Evolutionary conservation across 306 rosid genomes (phyloP).

Genomic region (Oemleria cerasiformis): DNA sequence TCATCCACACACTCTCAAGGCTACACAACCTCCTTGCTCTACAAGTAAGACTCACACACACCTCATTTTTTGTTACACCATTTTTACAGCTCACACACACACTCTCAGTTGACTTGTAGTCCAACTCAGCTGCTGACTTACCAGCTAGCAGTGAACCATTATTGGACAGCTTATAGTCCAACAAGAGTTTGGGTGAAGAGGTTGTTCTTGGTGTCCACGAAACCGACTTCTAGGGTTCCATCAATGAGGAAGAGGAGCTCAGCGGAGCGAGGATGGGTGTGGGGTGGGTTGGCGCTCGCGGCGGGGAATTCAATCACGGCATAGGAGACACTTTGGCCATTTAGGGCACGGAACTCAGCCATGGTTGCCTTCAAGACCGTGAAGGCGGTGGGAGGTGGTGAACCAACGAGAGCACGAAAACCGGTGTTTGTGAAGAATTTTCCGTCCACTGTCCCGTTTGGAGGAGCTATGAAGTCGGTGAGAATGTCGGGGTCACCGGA

Average conservation of each 20-base stretch:
- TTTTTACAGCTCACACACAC: too few species aligned
- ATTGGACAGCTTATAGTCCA: too few species aligned
- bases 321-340: constrained; percentile 11
- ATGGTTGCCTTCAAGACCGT: neutral
- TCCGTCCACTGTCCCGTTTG: constrained; percentile 8
- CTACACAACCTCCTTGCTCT: too few species aligned
- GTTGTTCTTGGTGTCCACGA: constrained; percentile 13
- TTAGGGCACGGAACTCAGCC: neutral
- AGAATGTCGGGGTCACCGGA: constrained; percentile 41
- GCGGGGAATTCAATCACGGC: constrained; percentile 9
- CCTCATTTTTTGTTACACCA: too few species aligned
- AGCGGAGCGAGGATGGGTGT: constrained; percentile 18
- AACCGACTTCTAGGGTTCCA: constrained; percentile 11
- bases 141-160: too few species aligned
- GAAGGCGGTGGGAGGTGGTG: constrained; percentile 20
- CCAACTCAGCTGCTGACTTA: too few species aligned
- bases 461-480: constrained; percentile 33
- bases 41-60: too few species aligned
- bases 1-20: too few species aligned
- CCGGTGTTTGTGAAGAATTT: constrained; percentile 14
- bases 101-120: too few species aligned
- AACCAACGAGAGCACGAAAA: constrained; percentile 19
- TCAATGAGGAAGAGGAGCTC: constrained; percentile 8
- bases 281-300: constrained; percentile 4
- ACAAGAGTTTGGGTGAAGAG: constrained; percentile 11